Evolutionary conservation across 2,329 filamentous ascomycete genomes (phyloP).

Genomic region (Microsporum ferrugineum): DNA sequence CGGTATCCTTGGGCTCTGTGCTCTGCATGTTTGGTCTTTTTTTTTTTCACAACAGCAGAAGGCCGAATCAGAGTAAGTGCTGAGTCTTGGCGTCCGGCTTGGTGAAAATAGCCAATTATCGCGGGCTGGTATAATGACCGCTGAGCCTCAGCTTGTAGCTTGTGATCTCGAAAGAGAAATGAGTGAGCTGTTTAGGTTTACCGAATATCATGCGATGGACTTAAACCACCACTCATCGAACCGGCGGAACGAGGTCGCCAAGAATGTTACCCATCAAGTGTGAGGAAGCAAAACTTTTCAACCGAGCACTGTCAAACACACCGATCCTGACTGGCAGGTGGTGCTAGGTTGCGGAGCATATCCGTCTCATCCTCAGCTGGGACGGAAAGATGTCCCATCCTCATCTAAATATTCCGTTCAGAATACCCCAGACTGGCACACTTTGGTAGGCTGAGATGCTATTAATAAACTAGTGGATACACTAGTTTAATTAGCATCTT

Average conservation of each 20-base stretch:
- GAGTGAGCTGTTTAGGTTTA: neutral
- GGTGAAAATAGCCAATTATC: neutral
- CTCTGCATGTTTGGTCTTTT: neutral
- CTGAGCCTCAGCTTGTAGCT: neutral
- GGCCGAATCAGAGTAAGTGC: neutral
- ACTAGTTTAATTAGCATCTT: neutral
- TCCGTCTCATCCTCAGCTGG: slow-evolving; percentile 1
- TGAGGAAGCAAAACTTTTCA: neutral
- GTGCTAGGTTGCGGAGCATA: neutral
- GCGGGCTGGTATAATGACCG: neutral
- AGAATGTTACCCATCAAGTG: neutral
- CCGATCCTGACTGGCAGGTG: neutral
- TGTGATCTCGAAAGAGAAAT: neutral
- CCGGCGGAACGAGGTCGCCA: neutral
- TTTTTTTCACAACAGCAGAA: neutral
- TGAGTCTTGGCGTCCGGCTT: neutral
- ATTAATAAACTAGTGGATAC: slow-evolving; percentile 2
- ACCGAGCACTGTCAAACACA: neutral
- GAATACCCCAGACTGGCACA: neutral
- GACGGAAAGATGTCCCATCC: neutral
- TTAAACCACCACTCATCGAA: neutral
- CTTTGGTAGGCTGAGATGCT: neutral
- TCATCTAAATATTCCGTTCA: neutral
- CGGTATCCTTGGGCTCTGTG: neutral
- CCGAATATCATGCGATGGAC: neutral